Base-by-base conservation (phyloP, 208 protist species). In the Histomonas meleagridis region DNA sequence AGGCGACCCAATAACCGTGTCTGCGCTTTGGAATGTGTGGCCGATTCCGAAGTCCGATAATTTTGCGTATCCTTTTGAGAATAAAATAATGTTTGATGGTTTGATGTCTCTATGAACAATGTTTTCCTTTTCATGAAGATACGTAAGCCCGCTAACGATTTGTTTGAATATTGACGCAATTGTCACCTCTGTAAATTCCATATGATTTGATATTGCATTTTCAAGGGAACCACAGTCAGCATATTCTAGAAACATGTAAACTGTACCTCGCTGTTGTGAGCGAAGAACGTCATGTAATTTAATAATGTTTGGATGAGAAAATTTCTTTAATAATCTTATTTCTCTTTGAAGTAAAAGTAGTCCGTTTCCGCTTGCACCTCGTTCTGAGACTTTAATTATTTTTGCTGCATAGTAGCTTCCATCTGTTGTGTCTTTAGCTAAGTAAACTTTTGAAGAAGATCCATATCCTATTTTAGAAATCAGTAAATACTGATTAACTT, bases 11-110 rank as follows among this genome's bases (percentile, higher is more conserved):
- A 86, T 46, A 51, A 86, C 76, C 32, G 76, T 86, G 28, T 86
- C 76, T 38, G 76, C 76, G 12, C 40, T 51, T 40, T 86, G n/a
- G 35, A 86, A 86, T 35, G 26, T 51, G 26, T 86, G 76, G 12
- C 76, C 76, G 16, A 86, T 86, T 53, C 76, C 76, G 16, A 86
- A 86, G 28, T 86, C 76, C 9, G 76, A 86, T 21, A 86, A 57
- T 86, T 86, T 86, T 0, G n/a, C 40, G 9, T 16, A 32, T 2
- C 76, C 76, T 38, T 86, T 46, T 2, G 76, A 86, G 16, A 86
- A 86, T 38, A 86, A 32, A 9, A 86, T 18, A 35, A 86, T 7
- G 38, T 86, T 86, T 86, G 76, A 86, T 55, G 76, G 76, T 35
- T 86, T 86, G 7, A 86, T 86, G 16, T 86, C 76, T 55, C 55